Evolutionary conservation across 139 green algal species (phyloP).

Genomic region (Micractinium sp.): DNA sequence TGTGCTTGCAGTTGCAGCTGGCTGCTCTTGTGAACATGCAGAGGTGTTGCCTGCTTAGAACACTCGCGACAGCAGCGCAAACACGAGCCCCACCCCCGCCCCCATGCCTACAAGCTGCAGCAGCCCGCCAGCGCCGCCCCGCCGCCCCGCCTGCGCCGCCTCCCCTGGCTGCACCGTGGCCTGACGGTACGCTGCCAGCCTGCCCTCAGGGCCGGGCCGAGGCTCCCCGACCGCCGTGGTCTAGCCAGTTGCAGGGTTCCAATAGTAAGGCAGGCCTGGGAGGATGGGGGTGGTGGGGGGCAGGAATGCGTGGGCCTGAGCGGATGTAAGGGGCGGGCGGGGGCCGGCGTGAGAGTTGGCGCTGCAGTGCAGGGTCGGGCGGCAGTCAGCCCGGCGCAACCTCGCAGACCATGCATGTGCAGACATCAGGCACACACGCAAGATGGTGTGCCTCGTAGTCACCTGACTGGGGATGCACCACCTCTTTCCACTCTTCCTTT

Average conservation of each 20-base stretch:
- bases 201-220: slow-evolving; percentile 5
- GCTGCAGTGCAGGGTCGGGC: no score
- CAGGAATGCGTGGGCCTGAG: background rate
- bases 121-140: slow-evolving; percentile 10
- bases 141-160: background rate
- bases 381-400: no score
- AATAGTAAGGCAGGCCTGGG: slow-evolving; percentile 20
- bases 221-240: slow-evolving; percentile 29
- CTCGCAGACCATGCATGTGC: background rate
- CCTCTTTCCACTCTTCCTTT: background rate
- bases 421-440: background rate
- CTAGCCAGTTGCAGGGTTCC: slow-evolving; percentile 21
- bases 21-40: no score
- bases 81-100: slow-evolving; percentile 38
- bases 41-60: background rate
- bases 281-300: background rate
- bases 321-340: background rate
- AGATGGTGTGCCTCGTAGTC: background rate
- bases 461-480: background rate
- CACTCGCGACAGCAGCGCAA: slow-evolving; percentile 36
- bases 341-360: no score
- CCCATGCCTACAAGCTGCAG: slow-evolving; percentile 34
- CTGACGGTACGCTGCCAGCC: background rate
- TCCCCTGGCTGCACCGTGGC: background rate
- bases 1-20: background rate